A percentile compares a stretch with the other conserved stretches of the same genome.
Evolutionary conservation across 2,329 filamentous ascomycete genomes (phyloP).

Genomic region (Diaporthe nobilis): DNA sequence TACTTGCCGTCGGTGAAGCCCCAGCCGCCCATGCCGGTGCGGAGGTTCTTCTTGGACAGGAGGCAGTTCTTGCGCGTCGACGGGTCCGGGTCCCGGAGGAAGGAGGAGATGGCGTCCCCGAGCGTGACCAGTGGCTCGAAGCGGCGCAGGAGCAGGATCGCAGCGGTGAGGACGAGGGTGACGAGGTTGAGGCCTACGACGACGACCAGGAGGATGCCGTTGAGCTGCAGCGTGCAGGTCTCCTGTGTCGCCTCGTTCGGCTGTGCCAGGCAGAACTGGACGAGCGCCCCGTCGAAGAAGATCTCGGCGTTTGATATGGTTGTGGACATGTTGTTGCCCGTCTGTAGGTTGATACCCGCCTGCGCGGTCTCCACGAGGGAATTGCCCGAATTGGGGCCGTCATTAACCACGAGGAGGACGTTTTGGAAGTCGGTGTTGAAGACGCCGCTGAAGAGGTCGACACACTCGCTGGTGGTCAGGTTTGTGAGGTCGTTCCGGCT

Average conservation of each 20-base stretch:
- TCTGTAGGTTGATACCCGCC: conserved; percentile 30
- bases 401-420: conserved; percentile 53
- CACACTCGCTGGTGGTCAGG: conserved; percentile 51
- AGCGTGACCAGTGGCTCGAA: conserved; percentile 64
- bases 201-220: conserved; percentile 58
- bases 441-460: conserved; percentile 50
- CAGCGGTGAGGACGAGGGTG: conserved; percentile 51
- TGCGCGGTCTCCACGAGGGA: conserved; percentile 52
- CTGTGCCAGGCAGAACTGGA: conserved; percentile 54
- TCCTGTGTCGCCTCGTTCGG: conserved; percentile 34
- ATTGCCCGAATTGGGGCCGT: conserved; percentile 48
- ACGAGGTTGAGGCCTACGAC: conserved; percentile 59
- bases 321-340: conserved; percentile 26
- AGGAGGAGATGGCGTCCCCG: conserved; percentile 66
- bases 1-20: conserved; percentile 58
- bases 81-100: conserved; percentile 61
- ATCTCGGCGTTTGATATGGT: conserved; percentile 37
- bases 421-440: conserved; percentile 52
- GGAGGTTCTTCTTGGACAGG: conserved; percentile 62
- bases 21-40: conserved; percentile 59
- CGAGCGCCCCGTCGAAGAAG: conserved; percentile 45
- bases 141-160: conserved; percentile 48
- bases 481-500: conserved; percentile 48
- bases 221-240: conserved; percentile 59
- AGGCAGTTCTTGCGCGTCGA: conserved; percentile 61